Evolutionary conservation across 352 stramenopile species (phyloP).

Genomic region (Pythium aphanidermatum): DNA sequence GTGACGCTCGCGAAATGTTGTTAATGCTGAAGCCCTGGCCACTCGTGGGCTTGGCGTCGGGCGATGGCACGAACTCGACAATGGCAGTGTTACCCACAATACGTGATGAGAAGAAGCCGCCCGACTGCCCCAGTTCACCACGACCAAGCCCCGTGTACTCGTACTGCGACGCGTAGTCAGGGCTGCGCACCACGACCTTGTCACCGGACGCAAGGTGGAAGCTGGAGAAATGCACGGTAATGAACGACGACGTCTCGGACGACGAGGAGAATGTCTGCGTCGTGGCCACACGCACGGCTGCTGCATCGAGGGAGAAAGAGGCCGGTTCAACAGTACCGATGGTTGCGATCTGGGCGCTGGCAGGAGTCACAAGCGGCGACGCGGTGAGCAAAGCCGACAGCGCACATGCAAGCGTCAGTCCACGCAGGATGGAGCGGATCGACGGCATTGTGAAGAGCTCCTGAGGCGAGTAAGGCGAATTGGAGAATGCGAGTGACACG

Average conservation of each 20-base stretch:
- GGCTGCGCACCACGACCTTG: constrained; percentile 15
- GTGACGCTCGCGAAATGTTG: constrained; percentile 13
- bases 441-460: constrained; percentile 2
- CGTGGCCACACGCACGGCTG: neutral
- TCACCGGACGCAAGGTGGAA: constrained; percentile 19
- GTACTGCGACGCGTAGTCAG: constrained; percentile 6
- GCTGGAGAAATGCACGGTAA: constrained; percentile 20
- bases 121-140: constrained; percentile 7
- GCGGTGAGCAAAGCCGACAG: neutral
- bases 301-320: constrained; percentile 1
- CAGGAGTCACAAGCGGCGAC: neutral
- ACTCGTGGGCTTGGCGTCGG: no score
- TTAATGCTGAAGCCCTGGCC: constrained; percentile 14
- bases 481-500: no score
- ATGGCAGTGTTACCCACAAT: constrained; percentile 16
- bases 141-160: constrained; percentile 18
- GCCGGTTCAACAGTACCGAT: constrained; percentile 7
- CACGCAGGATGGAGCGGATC: neutral
- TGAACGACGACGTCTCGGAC: constrained; percentile 10
- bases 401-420: constrained; percentile 1
- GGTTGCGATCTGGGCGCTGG: constrained; percentile 1
- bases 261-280: constrained; percentile 8
- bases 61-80: constrained; percentile 15
- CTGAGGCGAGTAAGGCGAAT: no score
- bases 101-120: constrained; percentile 18